Percentiles rank a stretch among this genome's conserved stretches.
phyloP scores from a whole-genome alignment of 495 filamentous ascomycete species.

The Emericellopsis terricola region DNA sequence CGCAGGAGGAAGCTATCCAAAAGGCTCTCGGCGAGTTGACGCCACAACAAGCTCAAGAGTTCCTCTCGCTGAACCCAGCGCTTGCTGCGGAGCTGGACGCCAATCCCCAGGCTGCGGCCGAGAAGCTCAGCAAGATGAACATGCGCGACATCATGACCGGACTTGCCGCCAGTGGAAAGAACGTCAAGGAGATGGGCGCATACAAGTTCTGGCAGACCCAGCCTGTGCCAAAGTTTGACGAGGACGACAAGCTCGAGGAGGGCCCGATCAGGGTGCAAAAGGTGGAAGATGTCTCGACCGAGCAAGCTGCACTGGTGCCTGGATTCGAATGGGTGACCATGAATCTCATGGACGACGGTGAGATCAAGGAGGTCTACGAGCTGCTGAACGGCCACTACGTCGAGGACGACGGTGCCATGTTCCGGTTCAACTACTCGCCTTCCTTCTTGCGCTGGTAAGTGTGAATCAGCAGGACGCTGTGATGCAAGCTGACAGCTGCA shows the following conservation, averaged over 20 bases:
- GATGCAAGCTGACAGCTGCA: slow-evolving; percentile 17
- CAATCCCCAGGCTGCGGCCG: slow-evolving; percentile 12
- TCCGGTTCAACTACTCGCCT: slow-evolving; percentile 84
- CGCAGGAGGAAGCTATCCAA: slow-evolving; percentile 17
- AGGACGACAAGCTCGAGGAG: slow-evolving; percentile 26
- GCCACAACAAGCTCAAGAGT: slow-evolving; percentile 27
- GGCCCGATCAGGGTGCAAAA: slow-evolving; percentile 44
- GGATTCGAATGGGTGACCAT: slow-evolving; percentile 91
- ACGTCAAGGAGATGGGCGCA: slow-evolving; percentile 83
- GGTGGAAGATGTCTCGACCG: slow-evolving; percentile 53
- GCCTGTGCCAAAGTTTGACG: slow-evolving; percentile 72
- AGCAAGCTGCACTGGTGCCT: slow-evolving; percentile 42
- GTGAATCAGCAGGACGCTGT: neutral
- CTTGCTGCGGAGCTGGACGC: slow-evolving; percentile 35
- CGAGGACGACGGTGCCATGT: slow-evolving; percentile 91
- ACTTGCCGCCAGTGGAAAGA: slow-evolving; percentile 56
- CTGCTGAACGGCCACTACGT: slow-evolving; percentile 85
- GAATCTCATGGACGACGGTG: slow-evolving; percentile 43
- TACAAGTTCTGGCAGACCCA: slow-evolving; percentile 99
- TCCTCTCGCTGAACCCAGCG: slow-evolving; percentile 43
- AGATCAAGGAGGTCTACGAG: slow-evolving; percentile 72
- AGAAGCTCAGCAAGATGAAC: slow-evolving; percentile 53
- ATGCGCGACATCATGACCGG: slow-evolving; percentile 72
- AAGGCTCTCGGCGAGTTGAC: slow-evolving; percentile 27
- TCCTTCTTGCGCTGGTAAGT: slow-evolving; percentile 76